Evolutionary conservation across 495 filamentous ascomycete species (phyloP), one percentile per base, ranked within the genome.

Genomic region (Annulohypoxylon moriforme): DNA sequence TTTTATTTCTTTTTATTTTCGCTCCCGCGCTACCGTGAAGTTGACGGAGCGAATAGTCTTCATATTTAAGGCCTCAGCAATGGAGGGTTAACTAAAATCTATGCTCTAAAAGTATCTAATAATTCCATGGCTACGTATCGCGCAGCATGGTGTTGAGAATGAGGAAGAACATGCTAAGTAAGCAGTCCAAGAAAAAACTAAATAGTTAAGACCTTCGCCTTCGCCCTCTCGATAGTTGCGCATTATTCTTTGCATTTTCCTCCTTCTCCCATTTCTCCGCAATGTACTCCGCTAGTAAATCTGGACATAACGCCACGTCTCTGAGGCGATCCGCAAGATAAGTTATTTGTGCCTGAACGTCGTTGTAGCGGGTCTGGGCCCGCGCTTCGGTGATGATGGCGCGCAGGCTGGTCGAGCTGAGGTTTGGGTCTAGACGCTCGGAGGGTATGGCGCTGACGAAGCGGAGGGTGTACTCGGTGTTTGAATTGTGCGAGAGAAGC

Each of bases 351-450:
- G 1, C 42, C 8, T 7, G 27, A 6, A 3, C 27, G 5, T 5
- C 4, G 40, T 16, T 18, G 40, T 20, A 4, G 40, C n/a, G 40
- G 5, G n/a, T 6, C 3, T 4, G n/a, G 4, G 16, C 7, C 2
- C 6, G 2, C 10, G 18, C 9, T 7, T 4, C 29, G 16, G 57
- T 53, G 36, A 68, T 36, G 38, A 57, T 52, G 4, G 11, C 20
- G 13, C 59, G 64, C 11, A 64, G 14, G 4, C 22, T 31, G 3
- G 69, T 72, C 27, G 69, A 72, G 47, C 69, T 73, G 13, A 73
- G 60, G 20, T 60, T 38, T 2, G 64, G 60, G 16, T 52, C 42
- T 14, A 72, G 20, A 1, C 64, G 69, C 52, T 72, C 65, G 18
- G 6, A n/a, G 20, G 8, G 11, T 14, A 4, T 3, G 47, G 64